A percentile compares a stretch with the other conserved stretches of the same genome.
These are phyloP conservation scores for Cerrena zonata DNA, from an alignment of 1,284 basidiomycete genomes.

Conservation along the genomic window DNA sequence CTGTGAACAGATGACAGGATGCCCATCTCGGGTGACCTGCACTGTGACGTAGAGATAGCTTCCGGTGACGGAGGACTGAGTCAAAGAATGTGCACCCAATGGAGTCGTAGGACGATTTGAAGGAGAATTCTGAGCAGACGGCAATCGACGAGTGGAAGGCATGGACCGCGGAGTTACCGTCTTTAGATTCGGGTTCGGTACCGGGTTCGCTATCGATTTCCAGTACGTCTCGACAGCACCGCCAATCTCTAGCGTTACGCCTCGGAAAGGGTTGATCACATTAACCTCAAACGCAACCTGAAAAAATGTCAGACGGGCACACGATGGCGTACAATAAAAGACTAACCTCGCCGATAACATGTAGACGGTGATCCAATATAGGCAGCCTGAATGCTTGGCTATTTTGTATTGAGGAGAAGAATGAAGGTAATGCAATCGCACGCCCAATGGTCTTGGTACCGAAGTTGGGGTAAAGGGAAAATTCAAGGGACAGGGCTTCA, in stretches of 20 bases:
- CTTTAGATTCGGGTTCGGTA: conserved; percentile 20
- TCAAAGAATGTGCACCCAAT: conserved; percentile 51
- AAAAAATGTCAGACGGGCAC: conserved; percentile 8
- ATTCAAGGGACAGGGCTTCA: conserved; percentile 77
- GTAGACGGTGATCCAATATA: conserved; percentile 87
- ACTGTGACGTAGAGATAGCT: conserved; percentile 82
- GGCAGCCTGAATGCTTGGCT: conserved; percentile 66
- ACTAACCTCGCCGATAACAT: conserved; percentile 85
- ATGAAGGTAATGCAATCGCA: conserved; percentile 78
- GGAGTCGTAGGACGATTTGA: conserved; percentile 46
- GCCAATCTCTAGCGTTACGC: conserved; percentile 91
- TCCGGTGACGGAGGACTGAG: conserved; percentile 83
- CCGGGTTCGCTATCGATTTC: conserved; percentile 75
- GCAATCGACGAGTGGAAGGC: conserved; percentile 26
- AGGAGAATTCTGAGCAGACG: conserved; percentile 64
- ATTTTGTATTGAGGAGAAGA: conserved; percentile 59
- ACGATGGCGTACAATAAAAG: background rate
- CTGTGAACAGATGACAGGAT: conserved; percentile 77
- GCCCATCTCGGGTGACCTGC: conserved; percentile 87
- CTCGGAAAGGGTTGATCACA: conserved; percentile 86
- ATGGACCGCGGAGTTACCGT: conserved; percentile 23
- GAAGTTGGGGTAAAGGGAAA: conserved; percentile 96
- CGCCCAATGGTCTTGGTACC: conserved; percentile 97
- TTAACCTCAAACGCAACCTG: conserved; percentile 86
- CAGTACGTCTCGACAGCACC: conserved; percentile 95